Conservation (phyloP, 2,329 filamentous ascomycete genomes). For the Coniochaeta sp. region DNA sequence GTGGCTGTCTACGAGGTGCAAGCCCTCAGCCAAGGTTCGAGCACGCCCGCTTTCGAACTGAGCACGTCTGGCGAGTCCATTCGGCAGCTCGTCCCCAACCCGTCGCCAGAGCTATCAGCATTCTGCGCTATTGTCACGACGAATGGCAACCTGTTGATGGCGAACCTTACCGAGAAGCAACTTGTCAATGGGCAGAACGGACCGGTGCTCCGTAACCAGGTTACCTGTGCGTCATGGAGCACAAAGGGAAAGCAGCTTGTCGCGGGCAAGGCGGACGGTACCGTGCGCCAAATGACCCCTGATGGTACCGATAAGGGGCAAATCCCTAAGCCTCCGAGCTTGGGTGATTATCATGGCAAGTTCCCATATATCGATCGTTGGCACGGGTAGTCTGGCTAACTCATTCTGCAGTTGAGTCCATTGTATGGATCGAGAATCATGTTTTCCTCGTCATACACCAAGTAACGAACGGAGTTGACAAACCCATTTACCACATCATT, state of each 20-base stretch:
- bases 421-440: conserved; percentile 85
- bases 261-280: conserved; percentile 76
- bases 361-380: neutral
- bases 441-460: conserved; percentile 78
- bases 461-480: conserved; percentile 49
- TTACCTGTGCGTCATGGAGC: conserved; percentile 87
- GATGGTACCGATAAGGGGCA: conserved; percentile 69
- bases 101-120: conserved; percentile 63
- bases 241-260: conserved; percentile 87
- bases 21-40: conserved; percentile 57
- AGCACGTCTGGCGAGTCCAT: conserved; percentile 68
- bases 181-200: conserved; percentile 55
- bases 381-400: neutral
- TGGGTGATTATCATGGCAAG: conserved; percentile 51
- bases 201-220: conserved; percentile 60
- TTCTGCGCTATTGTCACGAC: conserved; percentile 75
- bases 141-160: conserved; percentile 76
- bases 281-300: conserved; percentile 74
- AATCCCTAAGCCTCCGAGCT: conserved; percentile 68
- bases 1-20: conserved; percentile 77
- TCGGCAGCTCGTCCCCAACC: conserved; percentile 73
- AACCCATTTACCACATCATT: conserved; percentile 74
- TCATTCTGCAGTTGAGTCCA: conserved; percentile 54
- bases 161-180: conserved; percentile 64
- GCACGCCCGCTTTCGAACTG: conserved; percentile 66